A percentile compares a stretch with the other conserved stretches of the same genome.
Evolutionary conservation across 2,329 filamentous ascomycete genomes (phyloP).

Genomic region (Aspergillus sp.): DNA sequence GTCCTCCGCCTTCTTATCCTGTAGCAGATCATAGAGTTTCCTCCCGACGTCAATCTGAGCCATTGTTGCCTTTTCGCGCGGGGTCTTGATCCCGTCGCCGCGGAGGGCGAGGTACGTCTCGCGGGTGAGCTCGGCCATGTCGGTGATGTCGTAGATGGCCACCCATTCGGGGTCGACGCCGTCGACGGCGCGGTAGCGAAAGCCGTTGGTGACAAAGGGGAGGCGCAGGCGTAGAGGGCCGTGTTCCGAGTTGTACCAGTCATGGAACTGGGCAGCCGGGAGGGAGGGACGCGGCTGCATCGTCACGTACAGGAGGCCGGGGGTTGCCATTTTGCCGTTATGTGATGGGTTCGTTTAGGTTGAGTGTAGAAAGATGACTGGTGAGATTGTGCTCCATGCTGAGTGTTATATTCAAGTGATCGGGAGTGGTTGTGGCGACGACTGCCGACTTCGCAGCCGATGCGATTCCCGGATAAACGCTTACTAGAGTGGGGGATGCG

Average conservation of each 20-base stretch:
- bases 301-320: constrained; percentile 80
- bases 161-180: constrained; percentile 68
- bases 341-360: neutral
- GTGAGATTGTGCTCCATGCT: neutral
- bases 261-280: constrained; percentile 74
- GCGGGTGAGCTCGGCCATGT: constrained; percentile 71
- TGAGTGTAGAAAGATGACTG: neutral
- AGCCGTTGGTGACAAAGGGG: constrained; percentile 74
- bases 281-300: constrained; percentile 77
- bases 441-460: constrained; percentile 24
- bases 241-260: constrained; percentile 95
- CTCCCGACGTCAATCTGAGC: constrained; percentile 70
- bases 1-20: constrained; percentile 58
- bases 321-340: constrained; percentile 43
- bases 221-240: constrained; percentile 79
- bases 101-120: constrained; percentile 63
- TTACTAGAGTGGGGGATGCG: neutral
- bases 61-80: constrained; percentile 65
- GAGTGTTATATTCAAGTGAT: constrained; percentile 3
- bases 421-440: constrained; percentile 12
- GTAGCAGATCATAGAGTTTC: constrained; percentile 70
- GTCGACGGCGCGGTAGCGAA: constrained; percentile 76
- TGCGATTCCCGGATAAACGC: constrained; percentile 16
- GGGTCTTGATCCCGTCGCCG: constrained; percentile 57
- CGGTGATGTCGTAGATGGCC: constrained; percentile 79